Evolutionary conservation across 495 filamentous ascomycete species (phyloP), one percentile per base, ranked within the genome.

Genomic region (Achaetomiella virescens): DNA sequence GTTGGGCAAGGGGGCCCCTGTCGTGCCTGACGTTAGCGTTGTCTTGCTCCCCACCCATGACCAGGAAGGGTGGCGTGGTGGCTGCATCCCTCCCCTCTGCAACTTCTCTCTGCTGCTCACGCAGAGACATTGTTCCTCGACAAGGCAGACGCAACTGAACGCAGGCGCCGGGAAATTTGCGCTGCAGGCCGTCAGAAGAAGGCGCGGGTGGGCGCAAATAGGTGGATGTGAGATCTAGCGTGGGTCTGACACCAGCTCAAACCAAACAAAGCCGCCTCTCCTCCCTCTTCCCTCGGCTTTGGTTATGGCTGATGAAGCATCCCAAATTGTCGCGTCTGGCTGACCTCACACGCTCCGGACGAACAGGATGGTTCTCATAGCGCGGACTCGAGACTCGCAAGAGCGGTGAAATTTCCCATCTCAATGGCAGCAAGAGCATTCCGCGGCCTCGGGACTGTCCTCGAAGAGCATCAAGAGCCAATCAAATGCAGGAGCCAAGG

Each of bases 1-100:
- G 56, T 54, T 36, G 38, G 48, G 52, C 36, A 54, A 55, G 33
- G 62, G 62, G 38, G 3, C 17, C 48, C 57, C n/a, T 52, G 59
- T 45, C 57, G 52, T 58, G 33, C 35, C 53, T 51, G 47, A 44
- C 43, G 48, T 57, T 61, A 62, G 62, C 50, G 53, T 25, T 14
- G 25, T 55, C 4, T 20, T 41, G 21, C 3, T 31, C 18, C 62
- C 58, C 61, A 61, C 55, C 22, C 2, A 9, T 14, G 4, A 2
- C 52, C 41, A 22, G 42, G 48, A 7, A 38, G 52, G 57, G 57
- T 54, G 57, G 60, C 57, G 48, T 52, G 58, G 54, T 55, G 36
- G 51, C 49, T 47, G 36, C 22, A 31, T 31, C 27, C 43, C 38
- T 46, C 22, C n/a, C n/a, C n/a, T n/a, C 57, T 54, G 55, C 55